Conservation (phyloP, 495 filamentous ascomycete genomes). For the Tuber magnatum region DNA sequence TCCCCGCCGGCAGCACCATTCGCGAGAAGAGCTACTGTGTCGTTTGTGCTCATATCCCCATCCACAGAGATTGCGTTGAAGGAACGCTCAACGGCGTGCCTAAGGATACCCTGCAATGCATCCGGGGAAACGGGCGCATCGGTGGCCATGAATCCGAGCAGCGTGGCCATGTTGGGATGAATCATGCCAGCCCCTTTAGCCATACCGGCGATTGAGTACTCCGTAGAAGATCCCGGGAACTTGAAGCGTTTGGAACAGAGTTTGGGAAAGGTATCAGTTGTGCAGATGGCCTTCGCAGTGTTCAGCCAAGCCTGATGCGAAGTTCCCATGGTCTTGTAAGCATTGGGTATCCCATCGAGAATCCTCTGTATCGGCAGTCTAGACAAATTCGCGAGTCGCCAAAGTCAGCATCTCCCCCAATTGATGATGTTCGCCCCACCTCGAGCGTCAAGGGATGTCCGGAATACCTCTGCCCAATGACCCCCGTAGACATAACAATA, state of each 20-base stretch:
- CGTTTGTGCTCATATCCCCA: slow-evolving; percentile 94
- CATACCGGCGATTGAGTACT: slow-evolving; percentile 85
- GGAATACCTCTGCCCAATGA: slow-evolving; percentile 81
- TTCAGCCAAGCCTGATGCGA: slow-evolving; percentile 79
- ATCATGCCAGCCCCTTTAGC: slow-evolving; percentile 99
- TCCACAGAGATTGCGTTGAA: slow-evolving; percentile 98
- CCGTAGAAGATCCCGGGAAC: slow-evolving; percentile 67
- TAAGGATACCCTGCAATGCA: slow-evolving; percentile 63
- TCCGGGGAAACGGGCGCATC: slow-evolving; percentile 72
- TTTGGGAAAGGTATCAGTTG: slow-evolving; percentile 98
- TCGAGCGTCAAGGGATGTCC: slow-evolving; percentile 4
- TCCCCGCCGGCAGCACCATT: slow-evolving; percentile 85
- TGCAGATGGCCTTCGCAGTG: slow-evolving; percentile 90
- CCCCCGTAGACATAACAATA: slow-evolving; percentile 95
- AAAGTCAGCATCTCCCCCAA: slow-evolving; percentile 10
- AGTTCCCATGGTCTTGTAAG: slow-evolving; percentile 58
- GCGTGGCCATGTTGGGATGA: slow-evolving; percentile 97
- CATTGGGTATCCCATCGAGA: slow-evolving; percentile 67
- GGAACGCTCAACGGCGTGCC: slow-evolving; percentile 66
- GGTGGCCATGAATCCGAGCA: slow-evolving; percentile 88
- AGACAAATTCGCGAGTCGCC: slow-evolving; percentile 14
- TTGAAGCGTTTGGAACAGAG: slow-evolving; percentile 76
- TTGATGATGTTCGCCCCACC: background rate
- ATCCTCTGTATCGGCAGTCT: slow-evolving; percentile 90
- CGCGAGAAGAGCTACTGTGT: slow-evolving; percentile 86